Evolutionary conservation across 768 basidiomycete genomes (phyloP), one percentile per base, ranked within the genome.

Genomic region (Jaapia argillacea): DNA sequence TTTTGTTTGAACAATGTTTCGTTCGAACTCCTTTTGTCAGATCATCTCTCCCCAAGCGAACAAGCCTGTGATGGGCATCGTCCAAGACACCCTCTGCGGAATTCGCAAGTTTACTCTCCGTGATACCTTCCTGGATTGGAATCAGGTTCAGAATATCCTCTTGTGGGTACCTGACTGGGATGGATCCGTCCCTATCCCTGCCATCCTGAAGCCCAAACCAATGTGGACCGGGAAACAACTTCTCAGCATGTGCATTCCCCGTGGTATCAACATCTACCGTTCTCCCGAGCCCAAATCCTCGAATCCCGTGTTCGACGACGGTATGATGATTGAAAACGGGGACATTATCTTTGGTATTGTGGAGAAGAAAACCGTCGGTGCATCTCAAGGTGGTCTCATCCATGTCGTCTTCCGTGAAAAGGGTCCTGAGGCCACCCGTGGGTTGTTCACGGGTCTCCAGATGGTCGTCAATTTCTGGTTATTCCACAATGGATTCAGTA

Each of bases 11-110:
- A 4, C 13, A 6, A 24, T 41, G 24, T 26, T 18, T 42, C 41
- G 47, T n/a, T n/a, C 43, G 48, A 43, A 38, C 41, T 41, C 25
- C 33, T 36, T 23, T 28, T 23, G 16, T 5, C 53, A 99, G 90
- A 99, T 99, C 55, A 91, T 99, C 51, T 98, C 94, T 5, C 96
- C 96, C 0, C 96, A 99, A 72, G 94, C 94, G 41, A 99, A 98
- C 69, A 97, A 97, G 64, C 94, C 94, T 14, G 93, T 97, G 54
- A 99, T 99, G 94, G 96, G 91, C 47, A 98, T 99, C 54, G 94
- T 99, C 24, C 96, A 99, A 61, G 96, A 99, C 58, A 98, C 96
- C 1, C 80, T 99, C 1, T 96, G 92, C 57, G 96, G 96, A 56
- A 82, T 98, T 43, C 84, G 96, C 45, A 98, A 98, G 63, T 91